Evolutionary conservation across 495 filamentous ascomycete genomes (phyloP).

Genomic region (Friedmanniomyces simplex): DNA sequence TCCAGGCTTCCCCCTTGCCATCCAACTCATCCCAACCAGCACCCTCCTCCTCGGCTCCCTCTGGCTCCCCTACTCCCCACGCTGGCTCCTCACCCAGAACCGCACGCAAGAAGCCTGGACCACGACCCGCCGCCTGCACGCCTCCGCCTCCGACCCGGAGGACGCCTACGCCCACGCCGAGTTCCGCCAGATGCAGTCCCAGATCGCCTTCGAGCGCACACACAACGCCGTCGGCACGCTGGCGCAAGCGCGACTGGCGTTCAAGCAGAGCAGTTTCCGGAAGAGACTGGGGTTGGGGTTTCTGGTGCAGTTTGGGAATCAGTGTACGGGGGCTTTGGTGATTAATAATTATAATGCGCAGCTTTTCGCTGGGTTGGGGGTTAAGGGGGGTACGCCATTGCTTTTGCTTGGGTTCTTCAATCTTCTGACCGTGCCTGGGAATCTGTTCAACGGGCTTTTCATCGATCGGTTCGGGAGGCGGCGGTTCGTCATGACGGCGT

Average conservation of each 20-base stretch:
- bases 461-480: conserved; percentile 19
- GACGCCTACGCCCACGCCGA: conserved; percentile 19
- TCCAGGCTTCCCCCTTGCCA: conserved; percentile 37
- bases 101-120: conserved; percentile 19
- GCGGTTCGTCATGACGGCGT: conserved; percentile 14
- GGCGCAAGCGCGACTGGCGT: conserved; percentile 6
- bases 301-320: conserved; percentile 16
- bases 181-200: conserved; percentile 18
- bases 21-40: conserved; percentile 35
- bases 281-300: conserved; percentile 12
- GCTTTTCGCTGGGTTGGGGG: conserved; percentile 12
- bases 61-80: conserved; percentile 37
- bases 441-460: conserved; percentile 18
- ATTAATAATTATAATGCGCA: conserved; percentile 18
- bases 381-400: conserved; percentile 13
- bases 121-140: conserved; percentile 11
- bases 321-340: conserved; percentile 16
- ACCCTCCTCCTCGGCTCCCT: conserved; percentile 33
- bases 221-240: conserved; percentile 13
- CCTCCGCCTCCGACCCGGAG: conserved; percentile 16
- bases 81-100: conserved; percentile 38
- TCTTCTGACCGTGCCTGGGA: conserved; percentile 15
- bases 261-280: conserved; percentile 15
- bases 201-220: conserved; percentile 16
- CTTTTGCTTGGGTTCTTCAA: conserved; percentile 16